Conservation (phyloP, 441 rosid genomes). For the Gossypium schwendimanii region DNA sequence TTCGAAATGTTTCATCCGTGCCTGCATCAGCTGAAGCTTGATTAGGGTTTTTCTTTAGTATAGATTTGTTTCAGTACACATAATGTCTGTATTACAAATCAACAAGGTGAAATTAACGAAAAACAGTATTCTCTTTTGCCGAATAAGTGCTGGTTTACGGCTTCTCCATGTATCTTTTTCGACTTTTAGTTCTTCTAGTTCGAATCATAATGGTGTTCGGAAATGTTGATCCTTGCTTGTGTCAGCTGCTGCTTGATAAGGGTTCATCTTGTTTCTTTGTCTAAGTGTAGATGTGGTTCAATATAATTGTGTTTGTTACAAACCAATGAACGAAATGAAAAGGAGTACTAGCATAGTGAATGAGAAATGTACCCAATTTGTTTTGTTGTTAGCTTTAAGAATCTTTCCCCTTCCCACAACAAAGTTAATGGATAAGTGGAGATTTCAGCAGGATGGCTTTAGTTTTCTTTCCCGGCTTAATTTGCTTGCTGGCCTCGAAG, state of each 20-base stretch:
- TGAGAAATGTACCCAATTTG: neutral
- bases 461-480: neutral
- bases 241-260: neutral
- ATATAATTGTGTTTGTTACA: neutral
- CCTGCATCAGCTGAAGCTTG: neutral
- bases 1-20: neutral
- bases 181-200: neutral
- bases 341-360: neutral
- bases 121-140: neutral
- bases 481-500: neutral
- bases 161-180: neutral
- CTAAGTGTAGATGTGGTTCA: neutral
- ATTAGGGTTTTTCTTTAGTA: neutral
- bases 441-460: neutral
- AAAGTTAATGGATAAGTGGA: neutral
- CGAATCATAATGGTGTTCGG: neutral
- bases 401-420: neutral
- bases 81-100: neutral
- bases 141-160: neutral
- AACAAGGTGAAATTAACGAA: neutral
- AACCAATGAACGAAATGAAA: neutral
- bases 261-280: neutral
- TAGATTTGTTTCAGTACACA: neutral
- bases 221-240: neutral
- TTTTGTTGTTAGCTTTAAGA: neutral